Percentiles rank a stretch among this genome's conserved stretches.
Evolutionary conservation across 1,284 basidiomycete species (phyloP).

Genomic region (Tylopilus orsonianus): DNA sequence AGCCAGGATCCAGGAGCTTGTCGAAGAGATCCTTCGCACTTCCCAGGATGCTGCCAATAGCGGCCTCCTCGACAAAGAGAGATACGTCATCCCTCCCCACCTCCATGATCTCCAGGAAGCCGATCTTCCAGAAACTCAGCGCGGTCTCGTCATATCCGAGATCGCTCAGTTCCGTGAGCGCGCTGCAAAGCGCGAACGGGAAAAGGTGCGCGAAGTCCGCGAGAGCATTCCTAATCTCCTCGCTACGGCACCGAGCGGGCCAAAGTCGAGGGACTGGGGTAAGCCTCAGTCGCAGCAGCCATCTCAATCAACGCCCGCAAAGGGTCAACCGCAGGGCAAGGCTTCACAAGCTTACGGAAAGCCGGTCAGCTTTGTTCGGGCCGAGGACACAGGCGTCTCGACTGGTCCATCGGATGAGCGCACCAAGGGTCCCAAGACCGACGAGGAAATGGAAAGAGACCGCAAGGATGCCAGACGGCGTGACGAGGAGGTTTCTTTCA

Average conservation of each 20-base stretch:
- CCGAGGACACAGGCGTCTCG: slow-evolving; percentile 44
- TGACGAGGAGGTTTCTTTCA: slow-evolving; percentile 79
- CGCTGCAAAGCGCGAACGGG: slow-evolving; percentile 81
- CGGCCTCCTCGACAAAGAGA: slow-evolving; percentile 71
- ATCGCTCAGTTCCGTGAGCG: slow-evolving; percentile 92
- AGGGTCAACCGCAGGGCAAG: slow-evolving; percentile 49
- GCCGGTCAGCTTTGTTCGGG: slow-evolving; percentile 79
- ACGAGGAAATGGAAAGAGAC: slow-evolving; percentile 82
- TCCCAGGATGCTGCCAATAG: slow-evolving; percentile 68
- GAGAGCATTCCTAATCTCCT: slow-evolving; percentile 47
- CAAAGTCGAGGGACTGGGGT: slow-evolving; percentile 75
- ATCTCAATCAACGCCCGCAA: slow-evolving; percentile 37
- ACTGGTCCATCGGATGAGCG: slow-evolving; percentile 38
- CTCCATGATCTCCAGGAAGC: slow-evolving; percentile 93
- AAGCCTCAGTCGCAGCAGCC: slow-evolving; percentile 51
- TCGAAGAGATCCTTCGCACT: slow-evolving; percentile 59
- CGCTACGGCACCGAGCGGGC: slow-evolving; percentile 57
- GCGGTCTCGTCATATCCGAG: slow-evolving; percentile 90
- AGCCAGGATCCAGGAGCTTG: slow-evolving; percentile 52
- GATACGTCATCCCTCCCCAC: slow-evolving; percentile 89
- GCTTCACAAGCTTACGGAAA: slow-evolving; percentile 75
- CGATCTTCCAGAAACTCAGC: slow-evolving; percentile 93
- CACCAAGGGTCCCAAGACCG: slow-evolving; percentile 58
- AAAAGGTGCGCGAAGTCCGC: slow-evolving; percentile 76
- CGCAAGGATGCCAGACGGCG: slow-evolving; percentile 69